Evolutionary conservation across 2,329 filamentous ascomycete genomes (phyloP), one percentile per base, ranked within the genome.

Genomic region (Curvularia hawaiiensis): DNA sequence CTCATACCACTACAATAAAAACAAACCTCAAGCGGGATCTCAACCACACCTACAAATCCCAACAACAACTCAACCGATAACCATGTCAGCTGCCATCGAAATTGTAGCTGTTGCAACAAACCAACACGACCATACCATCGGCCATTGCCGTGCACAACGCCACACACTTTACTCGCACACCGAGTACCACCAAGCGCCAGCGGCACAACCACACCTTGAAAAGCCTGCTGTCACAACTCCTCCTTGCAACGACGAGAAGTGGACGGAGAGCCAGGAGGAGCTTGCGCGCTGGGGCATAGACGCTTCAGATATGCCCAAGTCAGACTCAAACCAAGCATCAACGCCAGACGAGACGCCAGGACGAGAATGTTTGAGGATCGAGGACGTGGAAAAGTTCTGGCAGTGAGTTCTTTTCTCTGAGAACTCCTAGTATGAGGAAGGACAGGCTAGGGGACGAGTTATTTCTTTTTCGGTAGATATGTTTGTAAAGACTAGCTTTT

Each of bases 141-240:
- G 54, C n/a, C 57, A 60, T 35, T 60, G 57, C 22, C 57, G 57
- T 35, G 57, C 57, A 8, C 57, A 60, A 45, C 57, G 57, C 11
- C 54, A 60, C 11, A 41, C 49, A 18, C 54, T 57, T 33, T 60
- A 60, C 30, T 57, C 54, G n/a, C 30, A 35, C 12, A 43, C 26
- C 30, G 50, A 44, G 5, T 22, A 40, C 5, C 49, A 40, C 14
- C 16, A n/a, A 35, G 41, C 24, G 11, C 35, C 9, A 43, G 46
- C 22, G 33, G 11, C 16, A 16, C 20, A 43, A 5, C 28, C 26
- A 8, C 14, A 28, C 2, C 26, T 3, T 9, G 22, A 45, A 43
- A 45, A 51, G 16, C 20, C 53, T 3, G 14, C 18, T 22, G 16
- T 38, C 38, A 44, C 35, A 9, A 39, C 39, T 20, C 33, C 45